Percentiles rank a stretch among this genome's conserved stretches.
Evolutionary conservation across 371 early-diverging fungal genomes (phyloP).

Genomic region (Globomyces sp.): DNA sequence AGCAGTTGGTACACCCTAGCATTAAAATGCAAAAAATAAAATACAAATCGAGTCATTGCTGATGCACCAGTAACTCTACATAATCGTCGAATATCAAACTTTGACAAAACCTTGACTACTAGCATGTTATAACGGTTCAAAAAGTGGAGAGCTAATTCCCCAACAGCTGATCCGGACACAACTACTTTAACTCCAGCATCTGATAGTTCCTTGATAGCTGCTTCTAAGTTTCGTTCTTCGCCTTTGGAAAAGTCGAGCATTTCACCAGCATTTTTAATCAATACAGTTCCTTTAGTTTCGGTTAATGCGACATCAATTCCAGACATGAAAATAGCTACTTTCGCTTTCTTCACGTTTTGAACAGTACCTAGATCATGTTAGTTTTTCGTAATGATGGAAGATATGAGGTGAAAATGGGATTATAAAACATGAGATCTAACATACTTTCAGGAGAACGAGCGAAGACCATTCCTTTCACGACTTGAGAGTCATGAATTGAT

Average conservation of each 20-base stretch:
- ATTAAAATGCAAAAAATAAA: constrained; percentile 7
- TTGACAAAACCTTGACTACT: constrained; percentile 88
- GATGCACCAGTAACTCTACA: constrained; percentile 94
- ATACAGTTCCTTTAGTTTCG: constrained; percentile 99
- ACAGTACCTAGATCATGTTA: constrained; percentile 38
- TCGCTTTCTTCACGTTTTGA: constrained; percentile 74
- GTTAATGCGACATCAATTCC: constrained; percentile 94
- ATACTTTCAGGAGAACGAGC: constrained; percentile 89
- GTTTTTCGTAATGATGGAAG: neutral
- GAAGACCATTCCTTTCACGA: constrained; percentile 98
- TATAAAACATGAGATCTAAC: neutral
- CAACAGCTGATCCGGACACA: constrained; percentile 85
- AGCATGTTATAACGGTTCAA: constrained; percentile 88
- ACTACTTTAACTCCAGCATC: constrained; percentile 92
- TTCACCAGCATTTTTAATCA: constrained; percentile 95
- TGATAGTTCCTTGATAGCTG: constrained; percentile 80
- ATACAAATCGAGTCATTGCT: constrained; percentile 74
- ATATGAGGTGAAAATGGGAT: too few species aligned
- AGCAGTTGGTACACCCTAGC: constrained; percentile 76
- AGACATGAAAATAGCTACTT: constrained; percentile 96
- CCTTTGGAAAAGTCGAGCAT: constrained; percentile 96
- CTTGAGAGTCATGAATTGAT: constrained; percentile 84
- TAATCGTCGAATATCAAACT: constrained; percentile 94
- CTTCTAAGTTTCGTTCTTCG: constrained; percentile 60
- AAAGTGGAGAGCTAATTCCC: constrained; percentile 94